Evolutionary conservation across 306 rosid genomes (phyloP).

Genomic region (Quercus engelmannii): DNA sequence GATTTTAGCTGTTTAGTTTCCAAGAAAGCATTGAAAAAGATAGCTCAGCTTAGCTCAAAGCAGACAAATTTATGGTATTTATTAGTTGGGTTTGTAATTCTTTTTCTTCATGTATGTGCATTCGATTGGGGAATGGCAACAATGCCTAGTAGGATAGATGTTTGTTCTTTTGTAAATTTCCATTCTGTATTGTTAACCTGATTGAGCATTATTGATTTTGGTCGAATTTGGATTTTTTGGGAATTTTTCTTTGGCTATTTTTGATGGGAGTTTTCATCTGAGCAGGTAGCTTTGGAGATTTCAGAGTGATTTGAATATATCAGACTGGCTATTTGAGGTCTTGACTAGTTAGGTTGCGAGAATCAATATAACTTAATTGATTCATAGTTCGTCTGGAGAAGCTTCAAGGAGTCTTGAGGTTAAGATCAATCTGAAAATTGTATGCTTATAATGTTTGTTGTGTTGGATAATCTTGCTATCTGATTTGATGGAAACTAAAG

Average conservation of each 20-base stretch:
- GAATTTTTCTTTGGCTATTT: slow-evolving; percentile 1
- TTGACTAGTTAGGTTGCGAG: background rate
- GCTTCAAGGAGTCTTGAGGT: slow-evolving; percentile 6
- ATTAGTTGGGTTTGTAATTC: background rate
- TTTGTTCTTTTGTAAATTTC: background rate
- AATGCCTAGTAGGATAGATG: background rate
- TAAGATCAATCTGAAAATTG: slow-evolving; percentile 11
- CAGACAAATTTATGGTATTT: background rate
- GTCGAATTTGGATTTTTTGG: background rate
- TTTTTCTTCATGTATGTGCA: background rate
- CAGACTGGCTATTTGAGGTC: background rate
- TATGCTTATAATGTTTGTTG: slow-evolving; percentile 1
- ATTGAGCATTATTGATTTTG: background rate
- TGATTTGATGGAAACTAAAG: slow-evolving; percentile 22
- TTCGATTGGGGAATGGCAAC: background rate
- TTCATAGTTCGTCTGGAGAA: background rate
- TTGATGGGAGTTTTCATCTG: slow-evolving; percentile 16
- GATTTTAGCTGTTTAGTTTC: background rate
- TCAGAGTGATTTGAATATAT: slow-evolving; percentile 16
- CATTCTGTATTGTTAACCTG: background rate
- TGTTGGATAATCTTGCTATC: slow-evolving; percentile 14
- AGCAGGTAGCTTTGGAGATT: slow-evolving; percentile 26
- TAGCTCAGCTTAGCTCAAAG: slow-evolving; percentile 6
- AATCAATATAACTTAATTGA: background rate
- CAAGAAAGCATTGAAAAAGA: background rate